These are phyloP conservation scores for Hura crepitans DNA, from an alignment of 441 rosid genomes.

Conservation along the genomic window DNA sequence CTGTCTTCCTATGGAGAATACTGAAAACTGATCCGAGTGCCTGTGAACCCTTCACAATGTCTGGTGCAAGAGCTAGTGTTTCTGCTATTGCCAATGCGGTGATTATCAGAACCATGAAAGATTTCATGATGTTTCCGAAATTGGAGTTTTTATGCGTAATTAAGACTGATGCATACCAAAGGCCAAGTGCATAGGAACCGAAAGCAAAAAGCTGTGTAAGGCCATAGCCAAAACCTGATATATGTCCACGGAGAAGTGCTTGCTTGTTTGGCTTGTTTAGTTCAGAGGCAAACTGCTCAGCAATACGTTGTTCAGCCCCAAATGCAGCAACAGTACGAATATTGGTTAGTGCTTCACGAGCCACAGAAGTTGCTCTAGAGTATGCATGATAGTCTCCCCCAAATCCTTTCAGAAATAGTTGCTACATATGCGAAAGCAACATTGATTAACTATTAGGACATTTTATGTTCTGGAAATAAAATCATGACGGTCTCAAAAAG, in stretches of 20 bases:
- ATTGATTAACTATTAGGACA: background rate
- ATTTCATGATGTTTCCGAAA: slow-evolving; percentile 52
- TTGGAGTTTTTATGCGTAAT: slow-evolving; percentile 46
- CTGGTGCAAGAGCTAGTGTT: slow-evolving; percentile 77
- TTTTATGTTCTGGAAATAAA: too few relatives aligned
- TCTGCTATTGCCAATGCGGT: slow-evolving; percentile 66
- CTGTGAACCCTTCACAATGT: slow-evolving; percentile 78
- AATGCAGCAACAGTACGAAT: slow-evolving; percentile 75
- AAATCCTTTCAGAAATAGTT: slow-evolving; percentile 83
- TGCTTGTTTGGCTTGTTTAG: slow-evolving; percentile 57
- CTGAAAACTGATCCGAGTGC: slow-evolving; percentile 66
- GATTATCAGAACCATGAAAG: slow-evolving; percentile 66
- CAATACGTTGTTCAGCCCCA: slow-evolving; percentile 59
- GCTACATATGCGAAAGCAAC: slow-evolving; percentile 35
- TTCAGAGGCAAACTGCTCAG: slow-evolving; percentile 52
- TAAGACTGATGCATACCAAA: slow-evolving; percentile 73
- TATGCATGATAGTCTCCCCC: slow-evolving; percentile 74
- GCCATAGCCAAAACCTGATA: slow-evolving; percentile 75
- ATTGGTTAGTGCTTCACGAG: slow-evolving; percentile 71
- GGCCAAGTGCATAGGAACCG: slow-evolving; percentile 74
- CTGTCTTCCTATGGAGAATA: slow-evolving; percentile 52
- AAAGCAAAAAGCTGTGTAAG: slow-evolving; percentile 54
- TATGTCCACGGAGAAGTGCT: slow-evolving; percentile 60
- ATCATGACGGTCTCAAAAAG: background rate
- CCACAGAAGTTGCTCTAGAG: slow-evolving; percentile 62